Percentiles rank a stretch among this genome's conserved stretches.
These are phyloP conservation scores for Apiosordaria backusii DNA, from an alignment of 495 filamentous ascomycete genomes.

Conservation along the genomic window DNA sequence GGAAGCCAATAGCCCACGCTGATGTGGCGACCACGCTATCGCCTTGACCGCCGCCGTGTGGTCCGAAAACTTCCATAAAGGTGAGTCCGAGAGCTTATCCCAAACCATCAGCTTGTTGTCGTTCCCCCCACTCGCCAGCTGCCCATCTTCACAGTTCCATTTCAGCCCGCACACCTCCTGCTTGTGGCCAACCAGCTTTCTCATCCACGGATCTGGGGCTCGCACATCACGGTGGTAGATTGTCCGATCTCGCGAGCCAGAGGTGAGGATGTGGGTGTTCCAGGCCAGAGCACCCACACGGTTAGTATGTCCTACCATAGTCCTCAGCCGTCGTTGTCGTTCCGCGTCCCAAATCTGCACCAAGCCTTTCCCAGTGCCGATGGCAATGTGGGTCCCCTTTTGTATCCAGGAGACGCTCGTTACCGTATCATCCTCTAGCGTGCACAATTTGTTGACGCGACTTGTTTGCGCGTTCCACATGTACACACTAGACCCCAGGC, in stretches of 20 bases:
- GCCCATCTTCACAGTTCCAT: conserved; percentile 94
- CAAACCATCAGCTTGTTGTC: conserved; percentile 98
- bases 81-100: conserved; percentile 86
- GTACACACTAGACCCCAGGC: conserved; percentile 89
- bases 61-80: conserved; percentile 85
- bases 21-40: conserved; percentile 98
- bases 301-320: conserved; percentile 93
- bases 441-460: conserved; percentile 86
- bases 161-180: conserved; percentile 97
- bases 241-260: conserved; percentile 85
- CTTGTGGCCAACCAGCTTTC: conserved; percentile 87
- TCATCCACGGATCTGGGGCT: conserved; percentile 83
- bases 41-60: conserved; percentile 96
- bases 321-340: conserved; percentile 74
- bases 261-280: conserved; percentile 97
- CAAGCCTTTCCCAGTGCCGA: conserved; percentile 87
- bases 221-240: conserved; percentile 96
- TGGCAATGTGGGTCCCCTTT: conserved; percentile 87
- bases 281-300: conserved; percentile 89
- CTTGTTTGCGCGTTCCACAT: conserved; percentile 95
- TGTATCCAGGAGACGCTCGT: conserved; percentile 99
- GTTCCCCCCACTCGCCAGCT: conserved; percentile 94
- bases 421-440: conserved; percentile 87
- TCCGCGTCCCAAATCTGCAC: conserved; percentile 98
- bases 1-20: conserved; percentile 87